Percentiles rank a stretch among this genome's conserved stretches.
phyloP scores from a whole-genome alignment of 2,329 filamentous ascomycete species.

The Tolypocladium inflatum region DNA sequence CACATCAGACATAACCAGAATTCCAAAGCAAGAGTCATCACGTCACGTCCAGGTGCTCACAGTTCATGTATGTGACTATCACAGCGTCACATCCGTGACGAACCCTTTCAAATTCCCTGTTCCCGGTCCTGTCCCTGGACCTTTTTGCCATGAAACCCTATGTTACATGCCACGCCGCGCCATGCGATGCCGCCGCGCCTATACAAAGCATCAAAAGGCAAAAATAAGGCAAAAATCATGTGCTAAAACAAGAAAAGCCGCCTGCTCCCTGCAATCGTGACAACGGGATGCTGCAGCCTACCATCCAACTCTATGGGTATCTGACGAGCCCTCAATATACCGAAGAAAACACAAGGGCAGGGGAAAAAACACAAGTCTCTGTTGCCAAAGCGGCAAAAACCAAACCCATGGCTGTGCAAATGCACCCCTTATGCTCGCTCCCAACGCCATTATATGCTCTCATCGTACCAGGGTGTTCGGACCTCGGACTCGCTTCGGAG shows the following conservation, averaged over 20 bases:
- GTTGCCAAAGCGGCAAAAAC: not conserved
- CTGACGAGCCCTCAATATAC: constrained; percentile 4
- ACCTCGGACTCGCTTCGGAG: constrained; percentile 26
- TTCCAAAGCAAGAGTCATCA: not conserved
- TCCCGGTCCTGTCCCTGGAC: not conserved
- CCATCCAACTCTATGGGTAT: constrained; percentile 18
- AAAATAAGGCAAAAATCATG: constrained; percentile 1
- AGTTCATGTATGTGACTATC: not conserved
- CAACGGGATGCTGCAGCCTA: not conserved
- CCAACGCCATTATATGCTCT: constrained; percentile 14
- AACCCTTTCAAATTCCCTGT: not conserved
- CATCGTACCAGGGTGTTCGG: constrained; percentile 24
- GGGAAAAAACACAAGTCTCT: not conserved
- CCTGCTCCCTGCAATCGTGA: not conserved
- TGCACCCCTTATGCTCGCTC: not conserved
- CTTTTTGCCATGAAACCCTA: not conserved
- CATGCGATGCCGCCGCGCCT: not conserved
- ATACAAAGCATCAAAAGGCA: constrained; percentile 3
- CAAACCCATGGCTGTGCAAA: not conserved
- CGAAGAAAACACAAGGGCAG: not conserved
- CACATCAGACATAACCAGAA: not conserved
- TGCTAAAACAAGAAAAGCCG: constrained; percentile 2
- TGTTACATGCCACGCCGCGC: not conserved
- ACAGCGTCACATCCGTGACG: not conserved
- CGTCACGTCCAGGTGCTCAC: not conserved